Evolutionary conservation across 2,329 filamentous ascomycete species (phyloP).

Genomic region (Dothideomycetes sp.): DNA sequence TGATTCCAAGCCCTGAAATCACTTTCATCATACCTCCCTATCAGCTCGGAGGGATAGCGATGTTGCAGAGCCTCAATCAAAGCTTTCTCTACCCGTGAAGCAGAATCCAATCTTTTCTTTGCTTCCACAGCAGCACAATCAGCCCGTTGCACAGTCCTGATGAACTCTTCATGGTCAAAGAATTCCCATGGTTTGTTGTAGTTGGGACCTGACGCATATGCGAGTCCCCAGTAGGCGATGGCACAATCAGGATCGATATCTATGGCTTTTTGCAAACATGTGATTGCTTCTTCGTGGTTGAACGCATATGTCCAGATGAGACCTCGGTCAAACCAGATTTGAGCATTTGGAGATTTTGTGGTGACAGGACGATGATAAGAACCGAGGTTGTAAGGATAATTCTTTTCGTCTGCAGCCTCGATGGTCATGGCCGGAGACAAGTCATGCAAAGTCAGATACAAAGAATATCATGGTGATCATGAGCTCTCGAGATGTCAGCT

Average conservation of each 20-base stretch:
- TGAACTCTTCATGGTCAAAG: constrained; percentile 55
- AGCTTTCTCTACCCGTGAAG: constrained; percentile 48
- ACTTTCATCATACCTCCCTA: background rate
- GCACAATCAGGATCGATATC: constrained; percentile 45
- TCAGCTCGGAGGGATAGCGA: constrained; percentile 44
- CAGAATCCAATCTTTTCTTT: constrained; percentile 27
- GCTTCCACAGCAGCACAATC: constrained; percentile 40
- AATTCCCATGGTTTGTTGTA: constrained; percentile 71
- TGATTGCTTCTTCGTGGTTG: constrained; percentile 62
- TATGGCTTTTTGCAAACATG: constrained; percentile 55
- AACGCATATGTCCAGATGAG: constrained; percentile 68
- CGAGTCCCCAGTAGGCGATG: constrained; percentile 62
- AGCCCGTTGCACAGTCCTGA: constrained; percentile 41
- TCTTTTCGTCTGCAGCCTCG: background rate
- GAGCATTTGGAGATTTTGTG: constrained; percentile 43
- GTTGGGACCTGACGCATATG: constrained; percentile 65
- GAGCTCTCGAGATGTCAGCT: too few relatives aligned
- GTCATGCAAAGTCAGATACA: too few relatives aligned
- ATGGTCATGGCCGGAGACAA: too few relatives aligned
- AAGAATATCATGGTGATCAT: too few relatives aligned
- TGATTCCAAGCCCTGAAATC: constrained; percentile 42
- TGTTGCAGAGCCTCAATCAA: constrained; percentile 54
- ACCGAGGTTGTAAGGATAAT: constrained; percentile 48
- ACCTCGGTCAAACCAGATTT: constrained; percentile 63
- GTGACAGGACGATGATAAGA: constrained; percentile 47